phyloP scores from a whole-genome alignment of 176 grass and related monocot species.

The Ensete glaucum region DNA sequence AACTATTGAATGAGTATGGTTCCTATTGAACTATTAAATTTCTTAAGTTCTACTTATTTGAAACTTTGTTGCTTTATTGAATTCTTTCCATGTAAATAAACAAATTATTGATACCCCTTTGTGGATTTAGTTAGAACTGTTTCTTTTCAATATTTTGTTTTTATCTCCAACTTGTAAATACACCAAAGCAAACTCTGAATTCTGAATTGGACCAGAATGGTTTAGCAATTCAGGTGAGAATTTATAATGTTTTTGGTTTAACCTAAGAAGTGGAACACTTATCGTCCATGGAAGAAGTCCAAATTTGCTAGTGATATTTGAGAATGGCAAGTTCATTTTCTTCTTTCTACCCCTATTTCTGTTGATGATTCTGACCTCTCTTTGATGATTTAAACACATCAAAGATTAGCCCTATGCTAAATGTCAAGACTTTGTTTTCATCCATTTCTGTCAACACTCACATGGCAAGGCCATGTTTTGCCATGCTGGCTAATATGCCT shows the following conservation, averaged over 20 bases:
- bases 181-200: neutral
- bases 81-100: neutral
- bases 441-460: too few species aligned
- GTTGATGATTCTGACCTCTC: too few species aligned
- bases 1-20: conserved; percentile 58
- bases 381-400: too few species aligned
- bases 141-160: neutral
- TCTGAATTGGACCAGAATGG: neutral
- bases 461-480: too few species aligned
- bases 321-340: too few species aligned
- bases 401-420: too few species aligned
- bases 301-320: too few species aligned
- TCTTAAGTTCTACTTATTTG: neutral
- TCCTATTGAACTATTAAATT: conserved; percentile 8
- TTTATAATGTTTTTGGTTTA: neutral
- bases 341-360: too few species aligned
- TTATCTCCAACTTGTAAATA: neutral
- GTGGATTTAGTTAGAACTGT: neutral
- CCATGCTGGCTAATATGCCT: too few species aligned
- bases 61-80: neutral
- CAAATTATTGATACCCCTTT: neutral
- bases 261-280: too few species aligned
- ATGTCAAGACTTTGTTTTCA: too few species aligned
- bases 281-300: too few species aligned
- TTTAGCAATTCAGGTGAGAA: neutral